Percentiles rank a stretch among this genome's conserved stretches.
Evolutionary conservation across 495 filamentous ascomycete genomes (phyloP).

Genomic region (Aspergillus cristatus): DNA sequence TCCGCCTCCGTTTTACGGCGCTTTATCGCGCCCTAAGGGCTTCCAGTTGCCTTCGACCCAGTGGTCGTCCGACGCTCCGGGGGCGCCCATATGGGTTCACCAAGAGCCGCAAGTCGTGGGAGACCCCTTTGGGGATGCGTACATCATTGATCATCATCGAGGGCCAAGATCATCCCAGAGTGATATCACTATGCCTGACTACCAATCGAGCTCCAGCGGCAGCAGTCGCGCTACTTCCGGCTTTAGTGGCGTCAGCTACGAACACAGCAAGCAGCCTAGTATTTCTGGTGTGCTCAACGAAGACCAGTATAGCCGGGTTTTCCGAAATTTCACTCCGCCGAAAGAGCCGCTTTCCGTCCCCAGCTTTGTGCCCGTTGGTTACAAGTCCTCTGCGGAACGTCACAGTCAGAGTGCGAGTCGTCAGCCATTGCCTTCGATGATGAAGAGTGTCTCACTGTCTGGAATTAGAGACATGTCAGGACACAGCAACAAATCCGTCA

Average conservation of each 20-base stretch:
- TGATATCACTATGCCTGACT: slow-evolving; percentile 48
- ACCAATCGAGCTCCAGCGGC: slow-evolving; percentile 27
- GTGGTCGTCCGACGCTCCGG: no score
- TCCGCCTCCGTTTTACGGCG: no score
- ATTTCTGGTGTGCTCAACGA: slow-evolving; percentile 25
- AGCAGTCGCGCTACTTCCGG: slow-evolving; percentile 36
- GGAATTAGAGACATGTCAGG: slow-evolving; percentile 25
- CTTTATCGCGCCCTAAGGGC: no score
- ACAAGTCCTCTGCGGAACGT: slow-evolving; percentile 23
- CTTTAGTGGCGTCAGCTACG: slow-evolving; percentile 35
- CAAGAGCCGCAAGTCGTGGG: slow-evolving; percentile 16
- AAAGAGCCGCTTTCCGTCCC: slow-evolving; percentile 14
- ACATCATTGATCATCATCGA: slow-evolving; percentile 24
- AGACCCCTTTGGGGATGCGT: slow-evolving; percentile 33
- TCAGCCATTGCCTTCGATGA: slow-evolving; percentile 3
- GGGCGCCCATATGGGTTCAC: no score
- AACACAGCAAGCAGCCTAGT: slow-evolving; percentile 36
- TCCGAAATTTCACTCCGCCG: slow-evolving; percentile 34
- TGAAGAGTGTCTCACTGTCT: slow-evolving; percentile 18
- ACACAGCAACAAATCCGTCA: slow-evolving; percentile 22
- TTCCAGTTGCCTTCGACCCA: no score
- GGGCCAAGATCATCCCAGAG: slow-evolving; percentile 35
- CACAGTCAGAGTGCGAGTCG: slow-evolving; percentile 16
- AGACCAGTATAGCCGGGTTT: slow-evolving; percentile 31
- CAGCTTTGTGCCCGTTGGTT: slow-evolving; percentile 13